phyloP scores from a whole-genome alignment of 768 basidiomycete species.

The Amanita brunnescens region DNA sequence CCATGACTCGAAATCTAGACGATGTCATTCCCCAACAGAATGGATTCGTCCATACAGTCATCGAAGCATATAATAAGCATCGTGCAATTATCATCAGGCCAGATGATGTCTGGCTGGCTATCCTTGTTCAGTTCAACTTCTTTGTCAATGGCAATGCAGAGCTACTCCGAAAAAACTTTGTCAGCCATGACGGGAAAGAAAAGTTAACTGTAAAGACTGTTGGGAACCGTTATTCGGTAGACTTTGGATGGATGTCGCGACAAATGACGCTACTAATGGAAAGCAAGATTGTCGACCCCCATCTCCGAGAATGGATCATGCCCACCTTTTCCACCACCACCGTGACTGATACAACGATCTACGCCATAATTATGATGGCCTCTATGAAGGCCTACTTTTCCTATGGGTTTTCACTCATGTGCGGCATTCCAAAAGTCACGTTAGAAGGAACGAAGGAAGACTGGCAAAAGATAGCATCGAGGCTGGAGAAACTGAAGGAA shows the following conservation, averaged over 20 bases:
- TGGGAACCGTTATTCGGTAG: conserved; percentile 11
- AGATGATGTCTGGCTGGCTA: conserved; percentile 24
- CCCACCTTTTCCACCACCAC: no score
- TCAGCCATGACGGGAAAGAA: conserved; percentile 19
- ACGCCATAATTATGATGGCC: no score
- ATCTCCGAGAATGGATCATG: no score
- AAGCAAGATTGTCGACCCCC: no score
- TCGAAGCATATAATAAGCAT: conserved; percentile 28
- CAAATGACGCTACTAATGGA: conserved; percentile 12
- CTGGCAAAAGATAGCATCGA: no score
- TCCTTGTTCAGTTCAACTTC: conserved; percentile 22
- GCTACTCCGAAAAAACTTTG: conserved; percentile 19
- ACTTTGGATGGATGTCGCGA: conserved; percentile 21
- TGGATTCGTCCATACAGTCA: conserved; percentile 27
- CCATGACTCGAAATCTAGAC: neutral
- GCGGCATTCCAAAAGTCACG: conserved; percentile 29
- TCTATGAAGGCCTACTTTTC: no score
- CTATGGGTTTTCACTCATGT: conserved; percentile 14
- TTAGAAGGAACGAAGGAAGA: no score
- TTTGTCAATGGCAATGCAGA: conserved; percentile 22
- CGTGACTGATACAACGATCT: no score
- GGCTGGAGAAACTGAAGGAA: no score
- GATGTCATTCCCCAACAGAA: conserved; percentile 19
- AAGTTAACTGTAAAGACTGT: conserved; percentile 14
- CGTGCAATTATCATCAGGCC: conserved; percentile 12